Evolutionary conservation across 306 rosid genomes (phyloP).

Genomic region (Trichosanthes truncata): DNA sequence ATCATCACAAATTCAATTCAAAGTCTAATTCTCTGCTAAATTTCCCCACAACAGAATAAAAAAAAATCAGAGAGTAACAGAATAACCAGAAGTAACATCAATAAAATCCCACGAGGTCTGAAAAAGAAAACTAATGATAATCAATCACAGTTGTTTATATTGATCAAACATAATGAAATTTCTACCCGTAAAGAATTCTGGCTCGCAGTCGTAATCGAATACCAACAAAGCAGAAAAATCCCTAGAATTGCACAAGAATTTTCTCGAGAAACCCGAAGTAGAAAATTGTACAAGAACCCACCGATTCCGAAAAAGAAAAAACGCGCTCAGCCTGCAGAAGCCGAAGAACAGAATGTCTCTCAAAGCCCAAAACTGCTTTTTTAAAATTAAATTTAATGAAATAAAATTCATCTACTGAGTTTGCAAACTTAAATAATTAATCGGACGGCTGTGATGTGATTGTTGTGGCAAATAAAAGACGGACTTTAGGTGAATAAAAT

Average conservation of each 20-base stretch:
- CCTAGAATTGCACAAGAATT: slow-evolving; percentile 3
- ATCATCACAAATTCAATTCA: not conserved
- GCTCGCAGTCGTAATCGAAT: not conserved
- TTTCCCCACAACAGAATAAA: not conserved
- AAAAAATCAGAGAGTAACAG: not conserved
- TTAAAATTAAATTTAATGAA: not conserved
- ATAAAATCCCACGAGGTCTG: not conserved
- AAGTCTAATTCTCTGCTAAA: not conserved
- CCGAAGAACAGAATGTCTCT: not conserved
- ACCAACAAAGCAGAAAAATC: not conserved
- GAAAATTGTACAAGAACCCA: not conserved
- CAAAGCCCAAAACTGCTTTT: not conserved
- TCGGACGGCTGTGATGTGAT: slow-evolving; percentile 15
- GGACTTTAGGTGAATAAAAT: not conserved
- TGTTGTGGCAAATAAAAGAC: slow-evolving; percentile 14
- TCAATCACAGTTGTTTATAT: not conserved
- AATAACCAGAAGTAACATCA: not conserved
- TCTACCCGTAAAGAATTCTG: not conserved
- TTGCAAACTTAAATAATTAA: not conserved
- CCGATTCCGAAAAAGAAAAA: not conserved
- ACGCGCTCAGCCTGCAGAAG: slow-evolving; percentile 3
- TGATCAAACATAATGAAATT: not conserved
- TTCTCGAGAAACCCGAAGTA: not conserved
- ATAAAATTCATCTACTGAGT: not conserved
- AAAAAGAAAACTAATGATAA: not conserved